phyloP scores from a whole-genome alignment of 2,329 filamentous ascomycete genomes.

The Thermothelomyces thermophilus region DNA sequence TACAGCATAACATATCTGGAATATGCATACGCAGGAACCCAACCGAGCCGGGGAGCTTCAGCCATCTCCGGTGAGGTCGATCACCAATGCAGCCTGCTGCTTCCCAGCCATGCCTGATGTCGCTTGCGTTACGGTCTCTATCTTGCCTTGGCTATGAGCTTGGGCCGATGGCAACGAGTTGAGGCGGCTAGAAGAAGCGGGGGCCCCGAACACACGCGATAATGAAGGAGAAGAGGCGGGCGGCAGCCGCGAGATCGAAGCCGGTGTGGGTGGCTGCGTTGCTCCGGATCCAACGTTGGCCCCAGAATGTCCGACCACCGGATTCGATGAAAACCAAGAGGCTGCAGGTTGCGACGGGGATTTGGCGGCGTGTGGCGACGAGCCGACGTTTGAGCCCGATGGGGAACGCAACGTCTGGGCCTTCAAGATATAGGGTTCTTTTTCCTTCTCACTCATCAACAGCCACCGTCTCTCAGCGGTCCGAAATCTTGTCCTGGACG shows the following conservation, averaged over 20 bases:
- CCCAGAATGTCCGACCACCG: background rate
- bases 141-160: background rate
- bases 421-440: background rate
- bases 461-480: no score
- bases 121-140: background rate
- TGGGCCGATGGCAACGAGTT: background rate
- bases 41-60: background rate
- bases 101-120: slow-evolving; percentile 1
- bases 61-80: slow-evolving; percentile 18
- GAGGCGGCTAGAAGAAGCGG: slow-evolving; percentile 11
- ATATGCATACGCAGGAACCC: background rate
- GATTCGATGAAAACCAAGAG: background rate
- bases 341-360: background rate
- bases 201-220: background rate
- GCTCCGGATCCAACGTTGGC: background rate
- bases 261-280: background rate
- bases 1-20: no score
- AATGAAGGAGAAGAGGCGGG: background rate
- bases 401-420: background rate
- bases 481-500: no score
- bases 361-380: background rate
- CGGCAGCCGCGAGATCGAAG: background rate
- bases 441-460: no score
- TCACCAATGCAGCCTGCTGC: slow-evolving; percentile 1
- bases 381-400: background rate